Evolutionary conservation across 2,329 filamentous ascomycete species (phyloP), one percentile per base, ranked within the genome.

Genomic region (Phaeosphaeria sp.): DNA sequence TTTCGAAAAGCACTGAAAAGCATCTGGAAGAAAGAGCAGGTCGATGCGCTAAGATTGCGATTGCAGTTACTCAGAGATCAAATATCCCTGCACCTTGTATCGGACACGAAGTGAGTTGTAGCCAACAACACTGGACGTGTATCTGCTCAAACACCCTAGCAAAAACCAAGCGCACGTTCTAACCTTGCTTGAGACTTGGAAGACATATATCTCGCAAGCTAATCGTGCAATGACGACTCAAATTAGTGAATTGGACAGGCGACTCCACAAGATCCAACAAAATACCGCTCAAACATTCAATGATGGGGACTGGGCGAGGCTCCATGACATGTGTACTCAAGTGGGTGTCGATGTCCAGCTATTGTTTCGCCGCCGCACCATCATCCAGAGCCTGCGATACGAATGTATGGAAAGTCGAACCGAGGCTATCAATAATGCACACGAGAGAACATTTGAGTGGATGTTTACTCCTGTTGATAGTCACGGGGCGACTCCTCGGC

Each of bases 381-480:
- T 50, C n/a, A 17, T 50, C 11, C 9, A 17, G 20, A 59, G 56
- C 53, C 30, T 59, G 6, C 13, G 22, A 8, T 59, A 39, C 24
- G 11, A 36, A 20, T 48, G 2, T n/a, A 55, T 59, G 56, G 42
- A 39, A 21, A 22, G 33, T 13, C 43, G 56, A 20, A 48, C 52
- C 9, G 21, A 36, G 2, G 27, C 42, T 2, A 55, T 59, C 21
- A 15, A 17, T 1, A 40, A 50, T 20, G 56, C 56, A 8, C 57
- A 59, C 22, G 7, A 27, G 13, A 15, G 33, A 9, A 63, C 57
- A 13, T 63, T 59, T 36, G 40, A 59, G 11, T 63, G 60, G 60
- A 49, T 60, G 3, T 57, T 52, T 30, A 17, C 21, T 17, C 4
- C 21, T 22, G 4, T 9, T 17, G 42, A 33, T 17, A 8, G 25